Evolutionary conservation across 257 asterid genomes (phyloP), one percentile per base, ranked within the genome.

Genomic region (Solanum virginianum): DNA sequence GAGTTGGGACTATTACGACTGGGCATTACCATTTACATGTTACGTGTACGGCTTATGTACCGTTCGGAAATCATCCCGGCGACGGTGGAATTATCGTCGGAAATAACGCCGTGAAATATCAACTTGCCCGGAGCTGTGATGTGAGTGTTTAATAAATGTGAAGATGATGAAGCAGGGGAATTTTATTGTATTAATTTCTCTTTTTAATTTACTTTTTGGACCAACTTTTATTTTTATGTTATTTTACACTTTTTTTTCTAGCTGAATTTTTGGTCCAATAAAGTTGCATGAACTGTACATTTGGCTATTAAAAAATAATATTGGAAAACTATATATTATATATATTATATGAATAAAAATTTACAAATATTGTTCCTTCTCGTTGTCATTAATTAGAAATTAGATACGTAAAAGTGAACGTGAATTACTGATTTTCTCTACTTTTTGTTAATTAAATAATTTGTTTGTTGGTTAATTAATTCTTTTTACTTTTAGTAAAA

Each of bases 1-100:
- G 88, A 63, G 98, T 93, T 3, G 98, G 97, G 3, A 41, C 92
- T 1, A 24, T 93, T 8, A 87, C 87, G 10, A 51, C 99, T 80
- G 97, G 98, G 8, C 88, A 89, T 18, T 96, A 95, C 84, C 98
- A 93, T 59, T 87, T 96, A 49, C 98, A 94, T 83, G 94, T 96
- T 82, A 86, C 87, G 60, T 96, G 99, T 88, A 86, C 91, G 26
- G 97, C 94, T 0, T 85, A 74, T 39, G 93, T 96, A 36, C 98
- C 97, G 3, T 62, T 94, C 22, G 96, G 96, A 0, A 91, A 88
- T 13, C 83, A 79, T 82, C 80, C 20, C 80, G 79, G 41, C 10
- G 89, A 81, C 74, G 60, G 84, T 45, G 98, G 98, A 51, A 24
- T 77, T 12, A 71, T 92, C 17, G 84, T 88, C 15, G 57, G 92